These are phyloP conservation scores for Phytophthora meadii DNA, from an alignment of 352 stramenopile species.

Conservation along the genomic window DNA sequence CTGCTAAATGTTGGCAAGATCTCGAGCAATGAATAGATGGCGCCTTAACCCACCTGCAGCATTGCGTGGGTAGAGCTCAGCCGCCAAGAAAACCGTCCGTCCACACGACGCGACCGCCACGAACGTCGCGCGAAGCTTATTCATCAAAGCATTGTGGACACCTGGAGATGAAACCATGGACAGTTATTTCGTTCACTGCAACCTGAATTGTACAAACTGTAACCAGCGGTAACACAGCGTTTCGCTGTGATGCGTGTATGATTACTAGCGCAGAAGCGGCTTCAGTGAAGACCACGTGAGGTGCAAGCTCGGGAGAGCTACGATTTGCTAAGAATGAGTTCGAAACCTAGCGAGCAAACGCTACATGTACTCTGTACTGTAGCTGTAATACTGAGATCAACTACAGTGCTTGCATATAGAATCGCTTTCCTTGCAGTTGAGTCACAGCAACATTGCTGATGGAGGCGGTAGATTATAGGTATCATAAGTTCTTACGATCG, in stretches of 20 bases:
- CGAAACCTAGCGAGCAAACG: neutral
- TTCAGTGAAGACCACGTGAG: no score
- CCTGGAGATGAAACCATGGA: neutral
- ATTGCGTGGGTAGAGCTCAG: no score
- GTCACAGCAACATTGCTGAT: no score
- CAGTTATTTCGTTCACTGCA: conserved; percentile 2
- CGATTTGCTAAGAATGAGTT: neutral
- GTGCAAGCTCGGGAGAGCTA: neutral
- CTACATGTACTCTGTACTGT: neutral
- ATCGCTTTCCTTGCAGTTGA: no score
- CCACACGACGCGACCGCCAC: neutral
- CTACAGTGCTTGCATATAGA: no score
- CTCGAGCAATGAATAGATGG: neutral
- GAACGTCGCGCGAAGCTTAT: neutral
- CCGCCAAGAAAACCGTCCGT: neutral
- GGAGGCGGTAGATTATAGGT: no score
- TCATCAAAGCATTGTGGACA: conserved; percentile 3
- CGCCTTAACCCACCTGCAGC: no score
- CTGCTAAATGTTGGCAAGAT: neutral
- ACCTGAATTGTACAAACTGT: neutral
- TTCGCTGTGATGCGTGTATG: neutral
- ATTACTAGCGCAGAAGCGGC: no score
- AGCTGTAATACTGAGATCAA: no score
- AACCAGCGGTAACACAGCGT: neutral
- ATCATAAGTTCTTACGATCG: no score